phyloP scores from a whole-genome alignment of 345 rosid genomes.

The Cochlearia excelsa region DNA sequence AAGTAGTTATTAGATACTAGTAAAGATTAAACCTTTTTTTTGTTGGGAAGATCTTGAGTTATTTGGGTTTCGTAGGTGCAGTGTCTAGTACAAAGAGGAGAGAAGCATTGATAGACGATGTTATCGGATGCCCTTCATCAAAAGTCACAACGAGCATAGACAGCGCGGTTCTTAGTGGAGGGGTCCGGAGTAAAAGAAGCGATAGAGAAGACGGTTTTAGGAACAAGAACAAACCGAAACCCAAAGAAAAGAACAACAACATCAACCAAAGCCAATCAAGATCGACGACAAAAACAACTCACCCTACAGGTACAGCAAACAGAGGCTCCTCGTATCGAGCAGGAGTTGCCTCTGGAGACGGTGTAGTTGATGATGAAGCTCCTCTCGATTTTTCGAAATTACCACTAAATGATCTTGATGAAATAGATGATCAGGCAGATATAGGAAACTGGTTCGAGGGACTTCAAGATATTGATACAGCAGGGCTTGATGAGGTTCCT shows the following conservation, averaged over 20 bases:
- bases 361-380: slow-evolving; percentile 39
- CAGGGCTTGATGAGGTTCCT: slow-evolving; percentile 80
- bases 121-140: slow-evolving; percentile 69
- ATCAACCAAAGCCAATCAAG: slow-evolving; percentile 36
- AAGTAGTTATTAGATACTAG: slow-evolving; percentile 5
- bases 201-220: slow-evolving; percentile 47
- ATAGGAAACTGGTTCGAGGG: slow-evolving; percentile 66
- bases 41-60: no score
- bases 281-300: slow-evolving; percentile 39
- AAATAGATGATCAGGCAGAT: slow-evolving; percentile 58
- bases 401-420: slow-evolving; percentile 53
- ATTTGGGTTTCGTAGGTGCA: slow-evolving; percentile 52
- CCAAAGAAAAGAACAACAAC: slow-evolving; percentile 55
- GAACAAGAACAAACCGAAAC: slow-evolving; percentile 52
- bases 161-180: slow-evolving; percentile 43
- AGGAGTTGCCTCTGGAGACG: slow-evolving; percentile 37
- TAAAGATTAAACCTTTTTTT: no score
- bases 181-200: slow-evolving; percentile 50
- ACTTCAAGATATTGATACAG: slow-evolving; percentile 65
- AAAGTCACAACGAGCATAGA: slow-evolving; percentile 55
- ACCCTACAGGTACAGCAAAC: slow-evolving; percentile 36
- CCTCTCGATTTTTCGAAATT: slow-evolving; percentile 49
- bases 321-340: slow-evolving; percentile 34
- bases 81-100: slow-evolving; percentile 60
- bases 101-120: slow-evolving; percentile 72